A percentile compares a stretch with the other conserved stretches of the same genome.
Evolutionary conservation across 1,284 basidiomycete species (phyloP).

Genomic region (Pholiota adiposa): DNA sequence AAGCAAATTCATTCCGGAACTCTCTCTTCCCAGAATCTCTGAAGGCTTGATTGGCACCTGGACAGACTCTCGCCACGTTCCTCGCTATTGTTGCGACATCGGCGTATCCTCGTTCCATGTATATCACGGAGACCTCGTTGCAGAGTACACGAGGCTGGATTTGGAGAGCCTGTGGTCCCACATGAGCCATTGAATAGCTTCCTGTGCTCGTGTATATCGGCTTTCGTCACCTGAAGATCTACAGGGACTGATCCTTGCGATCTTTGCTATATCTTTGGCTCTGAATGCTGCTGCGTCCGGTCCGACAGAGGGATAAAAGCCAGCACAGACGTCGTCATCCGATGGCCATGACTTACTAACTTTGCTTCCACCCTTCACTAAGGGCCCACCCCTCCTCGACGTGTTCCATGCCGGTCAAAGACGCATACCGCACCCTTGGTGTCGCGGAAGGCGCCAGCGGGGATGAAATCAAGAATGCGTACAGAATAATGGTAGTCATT

Average conservation of each 20-base stretch:
- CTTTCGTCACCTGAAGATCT: slow-evolving; percentile 20
- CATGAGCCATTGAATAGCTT: slow-evolving; percentile 20
- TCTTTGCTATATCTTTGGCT: slow-evolving; percentile 23
- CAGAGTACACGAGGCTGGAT: slow-evolving; percentile 23
- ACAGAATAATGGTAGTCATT: slow-evolving; percentile 58
- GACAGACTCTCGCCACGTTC: slow-evolving; percentile 4
- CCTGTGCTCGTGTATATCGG: slow-evolving; percentile 26
- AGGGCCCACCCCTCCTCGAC: slow-evolving; percentile 22
- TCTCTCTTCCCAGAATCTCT: slow-evolving; percentile 5
- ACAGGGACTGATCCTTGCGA: slow-evolving; percentile 21
- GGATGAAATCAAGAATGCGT: slow-evolving; percentile 76
- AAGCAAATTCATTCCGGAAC: slow-evolving; percentile 18
- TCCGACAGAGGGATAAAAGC: slow-evolving; percentile 25
- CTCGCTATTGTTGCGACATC: slow-evolving; percentile 2
- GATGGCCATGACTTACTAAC: slow-evolving; percentile 21
- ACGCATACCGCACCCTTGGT: slow-evolving; percentile 33
- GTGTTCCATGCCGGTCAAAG: slow-evolving; percentile 26
- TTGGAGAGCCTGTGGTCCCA: slow-evolving; percentile 19
- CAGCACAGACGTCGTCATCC: slow-evolving; percentile 12
- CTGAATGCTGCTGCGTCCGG: slow-evolving; percentile 15
- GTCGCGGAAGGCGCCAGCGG: slow-evolving; percentile 31
- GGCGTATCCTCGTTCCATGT: slow-evolving; percentile 9
- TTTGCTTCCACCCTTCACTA: slow-evolving; percentile 13
- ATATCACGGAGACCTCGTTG: slow-evolving; percentile 20
- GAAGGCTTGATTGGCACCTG: background rate